These are phyloP conservation scores for Pyrus pyrifolia DNA, from an alignment of 306 rosid species.

Conservation along the genomic window DNA sequence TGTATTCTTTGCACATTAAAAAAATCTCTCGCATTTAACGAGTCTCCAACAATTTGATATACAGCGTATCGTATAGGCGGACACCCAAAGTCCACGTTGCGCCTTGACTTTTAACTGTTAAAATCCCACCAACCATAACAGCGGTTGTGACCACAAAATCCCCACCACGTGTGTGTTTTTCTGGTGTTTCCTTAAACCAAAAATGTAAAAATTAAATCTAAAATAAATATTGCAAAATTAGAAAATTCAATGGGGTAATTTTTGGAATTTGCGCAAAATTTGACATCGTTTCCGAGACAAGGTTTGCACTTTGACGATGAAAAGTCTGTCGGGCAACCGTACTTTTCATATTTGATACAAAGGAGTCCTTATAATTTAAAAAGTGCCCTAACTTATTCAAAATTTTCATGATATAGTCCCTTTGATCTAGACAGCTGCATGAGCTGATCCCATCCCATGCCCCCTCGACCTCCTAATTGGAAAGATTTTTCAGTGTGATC, in stretches of 20 bases:
- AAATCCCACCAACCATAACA: neutral
- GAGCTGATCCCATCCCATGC: neutral
- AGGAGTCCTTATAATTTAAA: slow-evolving; percentile 17
- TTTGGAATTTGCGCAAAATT: neutral
- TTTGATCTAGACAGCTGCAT: neutral
- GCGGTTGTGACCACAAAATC: neutral
- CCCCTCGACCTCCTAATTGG: neutral
- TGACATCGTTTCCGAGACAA: neutral
- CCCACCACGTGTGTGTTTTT: slow-evolving; percentile 4
- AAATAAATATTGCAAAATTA: neutral
- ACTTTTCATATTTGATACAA: slow-evolving; percentile 25
- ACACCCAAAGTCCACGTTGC: neutral
- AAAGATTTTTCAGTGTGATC: no score
- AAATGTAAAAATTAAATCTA: neutral
- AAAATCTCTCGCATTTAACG: no score
- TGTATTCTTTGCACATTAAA: no score
- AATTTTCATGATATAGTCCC: neutral
- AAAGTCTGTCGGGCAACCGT: slow-evolving; percentile 8
- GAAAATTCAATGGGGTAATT: neutral
- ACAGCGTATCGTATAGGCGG: neutral
- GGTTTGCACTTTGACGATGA: neutral
- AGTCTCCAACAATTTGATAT: no score
- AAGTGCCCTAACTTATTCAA: neutral
- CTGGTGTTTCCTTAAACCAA: neutral
- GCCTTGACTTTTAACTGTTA: neutral